phyloP scores from a whole-genome alignment of 1,284 basidiomycete species.

The Leccinum olivaceoglutinosum region DNA sequence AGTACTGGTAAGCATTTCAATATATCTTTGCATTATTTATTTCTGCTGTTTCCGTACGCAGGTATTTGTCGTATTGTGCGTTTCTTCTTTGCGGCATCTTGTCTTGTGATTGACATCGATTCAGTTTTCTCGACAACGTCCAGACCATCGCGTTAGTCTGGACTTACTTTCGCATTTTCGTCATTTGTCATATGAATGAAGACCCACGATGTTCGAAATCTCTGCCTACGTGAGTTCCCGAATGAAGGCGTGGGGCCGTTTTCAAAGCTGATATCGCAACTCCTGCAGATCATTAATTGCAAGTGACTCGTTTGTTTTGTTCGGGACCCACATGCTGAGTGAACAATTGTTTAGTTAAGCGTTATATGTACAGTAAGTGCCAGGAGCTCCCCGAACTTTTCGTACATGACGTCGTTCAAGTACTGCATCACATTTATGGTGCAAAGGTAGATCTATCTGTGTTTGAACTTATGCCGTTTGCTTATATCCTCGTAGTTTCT shows the following conservation, averaged over 20 bases:
- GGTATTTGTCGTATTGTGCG: slow-evolving; percentile 14
- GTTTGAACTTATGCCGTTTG: background rate
- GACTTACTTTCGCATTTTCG: slow-evolving; percentile 1
- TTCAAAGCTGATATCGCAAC: background rate
- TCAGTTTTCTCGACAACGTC: slow-evolving; percentile 10
- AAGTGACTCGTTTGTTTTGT: background rate
- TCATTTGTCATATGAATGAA: slow-evolving; percentile 7
- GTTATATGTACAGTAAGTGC: slow-evolving; percentile 3
- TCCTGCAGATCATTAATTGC: slow-evolving; percentile 9
- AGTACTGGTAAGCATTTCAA: slow-evolving; percentile 6
- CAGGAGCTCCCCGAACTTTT: background rate
- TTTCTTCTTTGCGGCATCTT: too few species aligned
- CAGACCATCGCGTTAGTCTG: slow-evolving; percentile 1
- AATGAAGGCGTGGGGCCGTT: background rate
- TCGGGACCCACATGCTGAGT: background rate
- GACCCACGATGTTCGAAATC: background rate
- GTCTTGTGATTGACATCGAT: slow-evolving; percentile 3
- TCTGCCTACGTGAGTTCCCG: slow-evolving; percentile 13
- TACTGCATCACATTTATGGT: slow-evolving; percentile 16
- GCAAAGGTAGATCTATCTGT: slow-evolving; percentile 8
- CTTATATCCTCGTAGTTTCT: slow-evolving; percentile 18
- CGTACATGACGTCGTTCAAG: slow-evolving; percentile 8
- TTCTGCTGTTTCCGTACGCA: background rate
- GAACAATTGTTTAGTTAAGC: background rate
- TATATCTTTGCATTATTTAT: too few species aligned